Percentiles rank a stretch among this genome's conserved stretches.
These are phyloP conservation scores for Naegleria fowleri DNA, from an alignment of 208 protist genomes.

Conservation along the genomic window DNA sequence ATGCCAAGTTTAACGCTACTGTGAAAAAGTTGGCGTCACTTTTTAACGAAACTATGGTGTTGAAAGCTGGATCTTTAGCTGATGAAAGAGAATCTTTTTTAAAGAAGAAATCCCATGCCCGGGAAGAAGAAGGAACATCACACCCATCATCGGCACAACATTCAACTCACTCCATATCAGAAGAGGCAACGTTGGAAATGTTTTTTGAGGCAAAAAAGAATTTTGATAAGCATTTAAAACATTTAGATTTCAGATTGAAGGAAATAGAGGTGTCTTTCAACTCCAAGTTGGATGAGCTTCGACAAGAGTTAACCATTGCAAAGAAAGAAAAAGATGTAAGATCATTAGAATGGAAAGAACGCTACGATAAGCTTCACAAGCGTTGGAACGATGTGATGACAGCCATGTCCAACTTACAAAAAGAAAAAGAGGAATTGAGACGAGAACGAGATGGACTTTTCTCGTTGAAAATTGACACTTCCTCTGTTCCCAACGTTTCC, in stretches of 20 bases:
- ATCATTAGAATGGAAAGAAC: background rate
- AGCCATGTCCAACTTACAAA: background rate
- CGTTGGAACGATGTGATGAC: background rate
- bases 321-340: background rate
- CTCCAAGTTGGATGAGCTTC: background rate
- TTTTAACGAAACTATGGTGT: background rate
- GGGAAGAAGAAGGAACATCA: no score
- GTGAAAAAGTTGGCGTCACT: background rate
- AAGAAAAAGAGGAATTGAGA: constrained; percentile 24
- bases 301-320: background rate
- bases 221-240: background rate
- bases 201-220: background rate
- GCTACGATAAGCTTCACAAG: constrained; percentile 14
- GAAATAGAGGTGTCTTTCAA: background rate
- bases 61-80: background rate
- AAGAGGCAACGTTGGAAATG: background rate
- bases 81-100: background rate
- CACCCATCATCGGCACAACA: no score
- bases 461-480: background rate
- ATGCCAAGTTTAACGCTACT: background rate
- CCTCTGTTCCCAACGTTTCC: no score
- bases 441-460: background rate
- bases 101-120: background rate
- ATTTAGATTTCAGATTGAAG: background rate
- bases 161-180: background rate